Conservation (phyloP, 2,329 filamentous ascomycete genomes). For the Botrytis fragariae region DNA sequence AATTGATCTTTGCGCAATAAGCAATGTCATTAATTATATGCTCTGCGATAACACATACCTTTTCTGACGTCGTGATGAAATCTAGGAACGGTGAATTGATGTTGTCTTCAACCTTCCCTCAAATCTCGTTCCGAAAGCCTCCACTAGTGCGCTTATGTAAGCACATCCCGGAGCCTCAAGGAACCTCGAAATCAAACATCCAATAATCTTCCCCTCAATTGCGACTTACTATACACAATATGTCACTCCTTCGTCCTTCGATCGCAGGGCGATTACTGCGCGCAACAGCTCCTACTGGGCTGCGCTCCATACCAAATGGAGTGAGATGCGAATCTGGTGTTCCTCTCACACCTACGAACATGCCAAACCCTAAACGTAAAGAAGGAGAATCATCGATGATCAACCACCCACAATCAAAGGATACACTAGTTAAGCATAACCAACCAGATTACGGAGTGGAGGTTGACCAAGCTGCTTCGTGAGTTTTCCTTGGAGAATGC, state of each 20-base stretch:
- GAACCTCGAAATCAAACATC: constrained; percentile 14
- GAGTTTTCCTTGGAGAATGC: constrained; percentile 43
- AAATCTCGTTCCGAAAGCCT: constrained; percentile 29
- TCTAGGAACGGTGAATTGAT: constrained; percentile 25
- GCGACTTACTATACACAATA: constrained; percentile 41
- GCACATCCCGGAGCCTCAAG: constrained; percentile 19
- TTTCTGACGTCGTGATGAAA: constrained; percentile 34
- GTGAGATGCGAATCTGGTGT: constrained; percentile 49
- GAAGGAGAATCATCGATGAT: constrained; percentile 23
- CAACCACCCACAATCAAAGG: constrained; percentile 24
- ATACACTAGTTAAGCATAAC: constrained; percentile 41
- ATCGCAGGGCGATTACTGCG: constrained; percentile 53
- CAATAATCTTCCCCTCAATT: constrained; percentile 17
- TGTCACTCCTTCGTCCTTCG: constrained; percentile 65
- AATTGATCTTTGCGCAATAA: constrained; percentile 26
- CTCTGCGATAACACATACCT: constrained; percentile 30
- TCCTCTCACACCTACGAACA: constrained; percentile 43
- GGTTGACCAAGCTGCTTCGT: constrained; percentile 90
- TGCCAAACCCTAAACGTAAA: constrained; percentile 39
- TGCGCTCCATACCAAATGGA: constrained; percentile 43
- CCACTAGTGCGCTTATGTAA: constrained; percentile 29
- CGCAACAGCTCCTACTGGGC: constrained; percentile 42
- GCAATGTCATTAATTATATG: neutral
- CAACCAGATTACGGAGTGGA: constrained; percentile 78
- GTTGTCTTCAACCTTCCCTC: constrained; percentile 23